Conservation (phyloP, 1,284 basidiomycete genomes). For the Xerocomus nothofagi region DNA sequence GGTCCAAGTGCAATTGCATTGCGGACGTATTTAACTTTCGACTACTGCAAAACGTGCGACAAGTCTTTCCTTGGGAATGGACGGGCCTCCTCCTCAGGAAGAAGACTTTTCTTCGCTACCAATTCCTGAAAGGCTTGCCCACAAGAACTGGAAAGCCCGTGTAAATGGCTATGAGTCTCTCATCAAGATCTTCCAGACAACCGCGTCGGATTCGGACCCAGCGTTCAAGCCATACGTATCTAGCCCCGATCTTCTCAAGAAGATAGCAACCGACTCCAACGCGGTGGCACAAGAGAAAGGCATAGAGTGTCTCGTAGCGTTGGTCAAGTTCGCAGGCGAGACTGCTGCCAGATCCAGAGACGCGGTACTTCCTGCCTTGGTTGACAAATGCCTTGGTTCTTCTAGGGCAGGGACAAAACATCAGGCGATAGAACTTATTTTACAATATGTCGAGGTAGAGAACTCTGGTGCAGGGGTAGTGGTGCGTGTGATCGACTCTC, state of each 20-base stretch:
- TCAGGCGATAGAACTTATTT: constrained; percentile 82
- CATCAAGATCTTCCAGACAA: constrained; percentile 82
- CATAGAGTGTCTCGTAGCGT: constrained; percentile 79
- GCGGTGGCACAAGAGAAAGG: constrained; percentile 99
- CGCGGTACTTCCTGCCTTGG: constrained; percentile 82
- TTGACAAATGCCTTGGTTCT: constrained; percentile 96
- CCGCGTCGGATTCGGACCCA: constrained; percentile 91
- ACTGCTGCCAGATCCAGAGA: constrained; percentile 80
- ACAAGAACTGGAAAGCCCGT: constrained; percentile 99
- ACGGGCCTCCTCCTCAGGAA: constrained; percentile 86
- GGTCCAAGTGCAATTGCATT: not conserved
- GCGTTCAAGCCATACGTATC: constrained; percentile 88
- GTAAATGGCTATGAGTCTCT: constrained; percentile 91
- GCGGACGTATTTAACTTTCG: constrained; percentile 17
- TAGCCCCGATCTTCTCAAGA: constrained; percentile 79
- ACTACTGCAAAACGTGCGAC: constrained; percentile 6
- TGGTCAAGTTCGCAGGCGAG: constrained; percentile 92
- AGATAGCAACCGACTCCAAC: constrained; percentile 88
- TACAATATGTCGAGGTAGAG: constrained; percentile 94
- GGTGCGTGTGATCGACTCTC: constrained; percentile 56
- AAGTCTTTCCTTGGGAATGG: constrained; percentile 53
- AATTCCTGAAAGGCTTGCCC: constrained; percentile 79
- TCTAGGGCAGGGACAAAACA: constrained; percentile 89
- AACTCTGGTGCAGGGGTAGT: constrained; percentile 86
- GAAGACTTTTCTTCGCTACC: constrained; percentile 90